A percentile compares a stretch with the other conserved stretches of the same genome.
Evolutionary conservation across 352 stramenopile genomes (phyloP).

Genomic region (Pythium aristosporum): DNA sequence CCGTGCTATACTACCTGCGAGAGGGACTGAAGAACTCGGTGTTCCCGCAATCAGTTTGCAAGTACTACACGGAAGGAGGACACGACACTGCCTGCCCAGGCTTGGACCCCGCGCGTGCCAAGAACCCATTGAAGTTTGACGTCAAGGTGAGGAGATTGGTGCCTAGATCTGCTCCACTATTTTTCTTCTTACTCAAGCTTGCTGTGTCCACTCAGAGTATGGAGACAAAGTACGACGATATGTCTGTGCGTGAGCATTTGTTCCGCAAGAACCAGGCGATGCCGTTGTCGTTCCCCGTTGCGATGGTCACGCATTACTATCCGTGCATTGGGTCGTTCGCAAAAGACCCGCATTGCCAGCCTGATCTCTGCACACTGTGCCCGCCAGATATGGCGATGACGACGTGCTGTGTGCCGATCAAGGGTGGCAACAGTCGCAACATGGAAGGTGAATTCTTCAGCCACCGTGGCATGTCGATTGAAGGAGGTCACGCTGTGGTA

Average conservation of each 20-base stretch:
- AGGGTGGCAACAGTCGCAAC: constrained; percentile 68
- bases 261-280: constrained; percentile 77
- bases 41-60: constrained; percentile 66
- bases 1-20: constrained; percentile 75
- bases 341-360: constrained; percentile 57
- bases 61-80: constrained; percentile 59
- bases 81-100: constrained; percentile 72
- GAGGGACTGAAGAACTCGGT: constrained; percentile 72
- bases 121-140: constrained; percentile 69
- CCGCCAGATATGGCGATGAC: constrained; percentile 71
- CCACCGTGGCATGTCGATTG: constrained; percentile 76
- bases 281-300: constrained; percentile 70
- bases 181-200: neutral
- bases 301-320: constrained; percentile 81
- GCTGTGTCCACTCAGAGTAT: constrained; percentile 39
- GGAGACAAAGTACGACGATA: constrained; percentile 80
- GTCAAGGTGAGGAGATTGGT: constrained; percentile 36
- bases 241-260: constrained; percentile 71
- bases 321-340: constrained; percentile 66
- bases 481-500: constrained; percentile 81
- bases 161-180: neutral
- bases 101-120: constrained; percentile 45
- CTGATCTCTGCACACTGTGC: constrained; percentile 66
- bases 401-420: constrained; percentile 76
- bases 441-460: constrained; percentile 87